A percentile compares a stretch with the other conserved stretches of the same genome.
Evolutionary conservation across 768 basidiomycete species (phyloP).

Genomic region (Boletus reticulatus): DNA sequence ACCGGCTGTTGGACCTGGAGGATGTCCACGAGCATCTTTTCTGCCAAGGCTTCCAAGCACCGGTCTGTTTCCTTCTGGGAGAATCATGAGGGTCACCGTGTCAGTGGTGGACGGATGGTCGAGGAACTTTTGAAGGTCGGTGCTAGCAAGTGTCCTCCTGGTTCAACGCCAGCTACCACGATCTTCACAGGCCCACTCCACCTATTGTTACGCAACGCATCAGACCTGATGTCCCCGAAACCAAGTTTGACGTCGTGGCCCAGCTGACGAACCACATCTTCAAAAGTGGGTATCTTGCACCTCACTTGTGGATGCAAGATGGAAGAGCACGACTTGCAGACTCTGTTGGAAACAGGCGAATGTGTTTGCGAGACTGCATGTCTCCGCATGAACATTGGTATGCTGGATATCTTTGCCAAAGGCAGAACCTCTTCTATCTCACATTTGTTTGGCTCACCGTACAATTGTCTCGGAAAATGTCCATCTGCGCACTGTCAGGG

Average conservation of each 20-base stretch:
- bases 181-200: constrained; percentile 32
- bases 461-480: constrained; percentile 7
- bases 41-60: constrained; percentile 42
- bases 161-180: constrained; percentile 39
- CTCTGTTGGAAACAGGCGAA: constrained; percentile 16
- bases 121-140: constrained; percentile 38
- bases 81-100: constrained; percentile 35
- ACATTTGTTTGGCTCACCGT: not conserved
- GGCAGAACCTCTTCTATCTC: not conserved
- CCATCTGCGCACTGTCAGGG: constrained; percentile 3
- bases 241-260: constrained; percentile 39
- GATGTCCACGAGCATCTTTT: constrained; percentile 48
- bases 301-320: constrained; percentile 35
- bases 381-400: constrained; percentile 21
- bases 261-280: constrained; percentile 50
- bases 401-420: not conserved
- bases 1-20: constrained; percentile 43
- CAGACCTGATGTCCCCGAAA: constrained; percentile 34
- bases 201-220: constrained; percentile 42
- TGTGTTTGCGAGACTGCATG: constrained; percentile 19
- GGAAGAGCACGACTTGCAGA: constrained; percentile 28
- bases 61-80: constrained; percentile 46
- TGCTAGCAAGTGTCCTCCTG: constrained; percentile 43
- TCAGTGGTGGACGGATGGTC: constrained; percentile 35
- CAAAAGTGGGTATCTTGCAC: constrained; percentile 35